These are phyloP conservation scores for Plasmopara muralis DNA, from an alignment of 352 stramenopile genomes.

Conservation along the genomic window DNA sequence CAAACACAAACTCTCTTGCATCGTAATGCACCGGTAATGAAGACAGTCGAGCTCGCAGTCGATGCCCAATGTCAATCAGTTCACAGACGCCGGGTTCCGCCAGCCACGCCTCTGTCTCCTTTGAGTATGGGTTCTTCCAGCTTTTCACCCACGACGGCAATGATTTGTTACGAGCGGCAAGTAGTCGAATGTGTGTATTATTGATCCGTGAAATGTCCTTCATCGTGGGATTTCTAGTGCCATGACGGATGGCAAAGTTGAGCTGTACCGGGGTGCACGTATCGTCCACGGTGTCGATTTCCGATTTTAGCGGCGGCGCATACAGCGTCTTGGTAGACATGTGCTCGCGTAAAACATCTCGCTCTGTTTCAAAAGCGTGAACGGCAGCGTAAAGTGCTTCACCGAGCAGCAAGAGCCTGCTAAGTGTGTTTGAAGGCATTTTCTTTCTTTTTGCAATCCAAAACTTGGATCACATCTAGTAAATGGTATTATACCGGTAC, in stretches of 20 bases:
- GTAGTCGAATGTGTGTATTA: constrained; percentile 35
- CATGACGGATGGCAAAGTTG: constrained; percentile 75
- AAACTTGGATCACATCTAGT: background rate
- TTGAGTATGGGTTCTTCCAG: constrained; percentile 51
- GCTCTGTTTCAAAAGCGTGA: constrained; percentile 7
- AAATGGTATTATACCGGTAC: background rate
- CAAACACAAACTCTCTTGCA: constrained; percentile 40
- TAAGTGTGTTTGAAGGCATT: constrained; percentile 5
- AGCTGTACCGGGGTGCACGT: constrained; percentile 52
- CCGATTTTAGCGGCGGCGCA: constrained; percentile 13
- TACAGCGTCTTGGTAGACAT: constrained; percentile 84
- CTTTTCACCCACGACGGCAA: constrained; percentile 25
- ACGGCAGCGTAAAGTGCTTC: constrained; percentile 1
- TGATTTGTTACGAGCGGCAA: constrained; percentile 1
- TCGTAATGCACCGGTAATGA: constrained; percentile 20
- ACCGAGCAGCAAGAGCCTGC: constrained; percentile 16
- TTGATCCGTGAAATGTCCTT: constrained; percentile 69
- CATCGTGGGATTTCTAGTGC: constrained; percentile 68
- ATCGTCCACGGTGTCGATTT: constrained; percentile 4
- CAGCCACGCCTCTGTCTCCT: constrained; percentile 39
- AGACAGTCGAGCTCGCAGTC: constrained; percentile 48
- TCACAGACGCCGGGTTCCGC: constrained; percentile 50
- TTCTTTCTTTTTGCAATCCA: background rate
- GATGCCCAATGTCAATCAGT: constrained; percentile 47
- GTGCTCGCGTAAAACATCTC: constrained; percentile 36